phyloP scores from a whole-genome alignment of 345 rosid species.

The Corchorus olitorius region DNA sequence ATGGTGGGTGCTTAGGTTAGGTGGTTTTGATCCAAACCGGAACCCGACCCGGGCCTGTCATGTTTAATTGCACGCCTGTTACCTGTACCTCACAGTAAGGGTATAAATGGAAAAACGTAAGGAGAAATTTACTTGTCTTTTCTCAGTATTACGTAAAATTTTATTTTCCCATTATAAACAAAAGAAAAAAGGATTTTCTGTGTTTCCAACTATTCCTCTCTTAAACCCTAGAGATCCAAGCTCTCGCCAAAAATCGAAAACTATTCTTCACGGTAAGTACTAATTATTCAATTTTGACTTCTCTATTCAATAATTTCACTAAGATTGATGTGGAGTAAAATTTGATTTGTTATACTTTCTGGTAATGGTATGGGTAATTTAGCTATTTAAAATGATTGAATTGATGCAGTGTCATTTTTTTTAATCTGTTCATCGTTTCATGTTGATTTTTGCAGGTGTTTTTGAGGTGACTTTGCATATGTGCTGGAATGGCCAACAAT shows the following conservation, averaged over 20 bases:
- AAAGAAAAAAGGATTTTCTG: neutral
- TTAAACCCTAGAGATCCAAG: slow-evolving; percentile 35
- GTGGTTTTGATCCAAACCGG: neutral
- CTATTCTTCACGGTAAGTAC: slow-evolving; percentile 23
- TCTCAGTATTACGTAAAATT: neutral
- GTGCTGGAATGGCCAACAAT: slow-evolving; percentile 63
- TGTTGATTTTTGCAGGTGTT: slow-evolving; percentile 22
- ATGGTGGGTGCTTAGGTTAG: neutral
- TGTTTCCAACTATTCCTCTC: neutral
- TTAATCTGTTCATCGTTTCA: neutral
- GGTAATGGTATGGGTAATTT: neutral
- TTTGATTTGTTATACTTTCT: neutral
- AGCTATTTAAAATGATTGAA: slow-evolving; percentile 8
- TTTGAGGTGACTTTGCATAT: slow-evolving; percentile 23
- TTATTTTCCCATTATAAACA: neutral
- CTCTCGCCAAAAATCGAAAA: neutral
- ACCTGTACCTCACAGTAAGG: neutral
- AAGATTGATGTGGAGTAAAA: neutral
- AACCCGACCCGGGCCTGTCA: neutral
- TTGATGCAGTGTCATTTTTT: neutral
- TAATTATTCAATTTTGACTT: neutral
- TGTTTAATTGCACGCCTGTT: no score
- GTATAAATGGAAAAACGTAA: neutral
- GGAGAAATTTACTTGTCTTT: neutral
- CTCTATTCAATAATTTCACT: neutral